Percentiles rank a stretch among this genome's conserved stretches.
Conservation (phyloP, 2,329 filamentous ascomycete genomes). For the Sclerotinia sclerotiorum region DNA sequence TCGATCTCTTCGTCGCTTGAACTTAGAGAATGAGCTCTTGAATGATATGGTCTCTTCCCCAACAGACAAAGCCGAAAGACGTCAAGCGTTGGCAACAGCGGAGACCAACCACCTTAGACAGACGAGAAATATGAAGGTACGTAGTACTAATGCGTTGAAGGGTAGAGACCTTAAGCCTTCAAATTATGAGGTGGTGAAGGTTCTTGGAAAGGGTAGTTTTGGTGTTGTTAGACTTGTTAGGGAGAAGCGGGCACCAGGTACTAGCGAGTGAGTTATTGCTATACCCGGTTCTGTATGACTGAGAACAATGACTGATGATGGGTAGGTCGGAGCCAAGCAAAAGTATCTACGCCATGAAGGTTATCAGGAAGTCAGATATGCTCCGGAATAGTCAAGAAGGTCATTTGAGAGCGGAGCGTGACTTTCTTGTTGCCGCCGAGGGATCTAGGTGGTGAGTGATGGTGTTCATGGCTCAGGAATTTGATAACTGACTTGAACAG, state of each 20-base stretch:
- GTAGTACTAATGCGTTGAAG: conserved; percentile 44
- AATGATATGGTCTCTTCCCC: conserved; percentile 41
- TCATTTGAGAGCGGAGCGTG: conserved; percentile 84
- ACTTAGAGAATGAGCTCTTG: conserved; percentile 64
- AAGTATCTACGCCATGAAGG: conserved; percentile 91
- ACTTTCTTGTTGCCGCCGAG: conserved; percentile 86
- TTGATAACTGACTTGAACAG: conserved; percentile 41
- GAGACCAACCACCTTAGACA: conserved; percentile 78
- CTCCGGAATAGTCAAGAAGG: conserved; percentile 87
- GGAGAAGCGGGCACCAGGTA: conserved; percentile 49
- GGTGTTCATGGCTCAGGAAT: not conserved
- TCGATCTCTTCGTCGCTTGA: conserved; percentile 59
- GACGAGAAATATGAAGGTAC: conserved; percentile 66
- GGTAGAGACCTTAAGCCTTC: conserved; percentile 53
- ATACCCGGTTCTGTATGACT: not conserved
- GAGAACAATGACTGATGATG: not conserved
- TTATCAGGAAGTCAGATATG: conserved; percentile 93
- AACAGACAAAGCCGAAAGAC: conserved; percentile 54
- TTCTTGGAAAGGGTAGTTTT: conserved; percentile 92
- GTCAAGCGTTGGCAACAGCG: conserved; percentile 59
- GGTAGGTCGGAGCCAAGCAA: conserved; percentile 37
- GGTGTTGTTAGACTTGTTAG: conserved; percentile 85
- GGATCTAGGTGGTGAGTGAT: conserved; percentile 70
- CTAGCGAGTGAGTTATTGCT: conserved; percentile 26
- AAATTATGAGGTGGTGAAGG: conserved; percentile 77